Base-by-base conservation (phyloP, 2,329 filamentous ascomycete genomes). In the Beauveria asiatica region DNA sequence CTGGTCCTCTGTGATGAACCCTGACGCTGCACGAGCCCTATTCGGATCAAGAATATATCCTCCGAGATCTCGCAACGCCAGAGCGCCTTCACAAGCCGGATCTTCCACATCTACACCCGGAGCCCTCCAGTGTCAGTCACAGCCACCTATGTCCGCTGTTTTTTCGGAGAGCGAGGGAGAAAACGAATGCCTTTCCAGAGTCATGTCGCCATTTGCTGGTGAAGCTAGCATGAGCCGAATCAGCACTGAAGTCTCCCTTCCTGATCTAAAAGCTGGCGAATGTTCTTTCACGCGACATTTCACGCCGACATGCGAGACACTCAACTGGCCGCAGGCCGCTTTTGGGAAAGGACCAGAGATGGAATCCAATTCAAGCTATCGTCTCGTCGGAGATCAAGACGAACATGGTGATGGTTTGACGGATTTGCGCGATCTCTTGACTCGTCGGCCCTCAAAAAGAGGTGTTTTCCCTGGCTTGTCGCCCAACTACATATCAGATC, bases 401-500 rank as follows among this genome's bases (percentile, higher is more conserved):
- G 85, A 87, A 68, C 76, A 87, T 64, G 83, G 84, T 4, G 85
- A 88, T 66, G 83, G 83, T 1, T 74, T 88, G 25, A 80, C 82
- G 5, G 84, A 87, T 61, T 74, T 88, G 53, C 77, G 83, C 41
- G 73, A 79, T 23, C 72, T 83, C 16, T 17, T 61, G 25, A 75
- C 78, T 19, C 74, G 77, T 53, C 77, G 80, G 23, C 76, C 82
- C 11, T 86, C 84, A 0, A 76, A 82, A 45, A 76, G 75, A 30
- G 54, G 60, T 9, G 78, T 78, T 27, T 70, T 85, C n/a, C 78
- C 78, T 2, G 76, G 76, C 16, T 78, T 82, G 59, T 76, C 81
- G 61, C 78, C 76, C 39, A 77, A 72, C 63, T 74, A 76, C 52
- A 71, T 76, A 8, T 81, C 80, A 0, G 80, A 83, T 59, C 75